phyloP scores from a whole-genome alignment of 495 filamentous ascomycete genomes.

The Trichoderma asperelloides region DNA sequence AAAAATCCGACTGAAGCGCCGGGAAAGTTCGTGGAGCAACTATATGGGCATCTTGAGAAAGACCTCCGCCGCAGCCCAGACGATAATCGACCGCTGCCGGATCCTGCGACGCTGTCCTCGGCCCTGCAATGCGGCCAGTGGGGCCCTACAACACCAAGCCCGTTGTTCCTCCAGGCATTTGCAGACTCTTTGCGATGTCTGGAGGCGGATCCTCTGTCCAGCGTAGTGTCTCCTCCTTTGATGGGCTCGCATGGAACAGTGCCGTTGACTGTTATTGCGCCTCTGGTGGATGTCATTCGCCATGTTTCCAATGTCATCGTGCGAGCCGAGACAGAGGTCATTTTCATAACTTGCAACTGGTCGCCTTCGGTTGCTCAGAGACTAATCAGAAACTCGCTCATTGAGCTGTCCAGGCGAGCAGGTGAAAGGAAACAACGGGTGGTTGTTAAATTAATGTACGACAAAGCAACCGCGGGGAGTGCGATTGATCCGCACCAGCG shows the following conservation, averaged over 20 bases:
- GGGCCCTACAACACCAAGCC: conserved; percentile 52
- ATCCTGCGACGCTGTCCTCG: conserved; percentile 26
- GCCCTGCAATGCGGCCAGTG: conserved; percentile 47
- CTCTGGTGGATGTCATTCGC: conserved; percentile 54
- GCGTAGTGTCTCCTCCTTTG: conserved; percentile 59
- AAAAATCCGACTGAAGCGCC: conserved; percentile 43
- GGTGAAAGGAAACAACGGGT: conserved; percentile 48
- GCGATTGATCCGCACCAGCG: conserved; percentile 52
- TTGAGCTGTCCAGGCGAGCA: conserved; percentile 57
- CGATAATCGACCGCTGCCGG: conserved; percentile 15
- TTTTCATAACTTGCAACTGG: conserved; percentile 71
- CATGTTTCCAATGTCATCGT: conserved; percentile 71
- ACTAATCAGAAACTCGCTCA: conserved; percentile 58
- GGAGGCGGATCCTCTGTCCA: conserved; percentile 43
- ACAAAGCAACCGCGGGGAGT: conserved; percentile 58
- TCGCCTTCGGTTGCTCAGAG: conserved; percentile 55
- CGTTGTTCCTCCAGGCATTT: conserved; percentile 52
- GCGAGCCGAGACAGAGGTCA: conserved; percentile 61
- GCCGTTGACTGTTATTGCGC: conserved; percentile 60
- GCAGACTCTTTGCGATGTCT: conserved; percentile 20
- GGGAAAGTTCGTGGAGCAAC: conserved; percentile 41
- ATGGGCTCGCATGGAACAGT: conserved; percentile 59
- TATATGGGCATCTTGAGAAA: conserved; percentile 35
- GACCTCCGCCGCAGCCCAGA: conserved; percentile 15
- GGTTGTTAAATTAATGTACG: conserved; percentile 68